Base-by-base conservation (phyloP, 495 filamentous ascomycete species). In the Aspergillus bridgeri region DNA sequence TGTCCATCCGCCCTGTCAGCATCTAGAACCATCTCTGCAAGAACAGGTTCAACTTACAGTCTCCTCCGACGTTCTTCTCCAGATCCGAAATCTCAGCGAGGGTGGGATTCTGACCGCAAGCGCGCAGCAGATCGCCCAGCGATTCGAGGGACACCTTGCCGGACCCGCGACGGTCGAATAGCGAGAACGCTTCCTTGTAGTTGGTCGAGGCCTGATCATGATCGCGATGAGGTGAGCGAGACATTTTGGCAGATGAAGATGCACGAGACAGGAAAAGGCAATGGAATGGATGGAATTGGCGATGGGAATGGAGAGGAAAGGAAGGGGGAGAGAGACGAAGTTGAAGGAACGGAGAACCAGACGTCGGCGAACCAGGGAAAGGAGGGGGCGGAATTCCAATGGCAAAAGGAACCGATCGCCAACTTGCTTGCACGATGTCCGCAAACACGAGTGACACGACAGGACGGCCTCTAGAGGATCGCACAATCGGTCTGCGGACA, bases 131-230 rank as follows among this genome's bases (percentile, higher is more conserved):
- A 68, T 98, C 95, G 27, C 94, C 94, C 18, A 98, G 84, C 53
- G 86, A 88, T 56, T 92, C 89, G 71, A 90, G 81, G 9, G 88
- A 71, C 64, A 98, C 94, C 58, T 89, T 92, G 61, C 90, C 90
- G 68, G 88, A 93, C 66, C 95, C 94, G 66, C 94, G 92, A 83
- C 96, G 96, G 80, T 98, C 94, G 82, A 97, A 98, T 68, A 98
- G 90, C 51, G 91, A 90, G 81, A 98, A 98, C 60, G 94, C 94
- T 87, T 98, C 94, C 82, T 97, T 97, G 90, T 98, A 98, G 86
- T 98, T 98, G 72, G 94, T 98, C 54, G 90, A 92, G 78, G 93
- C 91, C 92, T 96, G 85, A 19, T 78, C 74, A 64, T 64, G 27
- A 57, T 68, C 48, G 48, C 44, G 46, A 62, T 60, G 50, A 21